These are phyloP conservation scores for Kazachstania martiniae DNA, from an alignment of 805 yeast species.

Conservation along the genomic window DNA sequence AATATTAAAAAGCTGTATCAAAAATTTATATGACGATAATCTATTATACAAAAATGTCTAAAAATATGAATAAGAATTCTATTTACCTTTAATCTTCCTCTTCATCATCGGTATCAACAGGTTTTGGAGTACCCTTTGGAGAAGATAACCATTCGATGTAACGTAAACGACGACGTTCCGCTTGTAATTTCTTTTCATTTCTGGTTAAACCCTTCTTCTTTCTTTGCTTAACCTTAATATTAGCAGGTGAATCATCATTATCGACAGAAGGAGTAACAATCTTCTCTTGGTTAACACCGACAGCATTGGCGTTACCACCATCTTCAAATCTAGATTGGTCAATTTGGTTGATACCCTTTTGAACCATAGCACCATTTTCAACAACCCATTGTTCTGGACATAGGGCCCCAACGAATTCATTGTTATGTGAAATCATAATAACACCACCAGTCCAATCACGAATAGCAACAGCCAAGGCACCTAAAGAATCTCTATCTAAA, in stretches of 20 bases:
- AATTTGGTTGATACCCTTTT: slow-evolving; percentile 67
- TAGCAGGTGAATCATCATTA: slow-evolving; percentile 88
- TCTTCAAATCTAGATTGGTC: slow-evolving; percentile 79
- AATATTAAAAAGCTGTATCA: too few species aligned
- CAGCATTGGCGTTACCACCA: slow-evolving; percentile 43
- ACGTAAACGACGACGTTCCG: slow-evolving; percentile 87
- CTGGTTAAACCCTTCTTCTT: slow-evolving; percentile 98
- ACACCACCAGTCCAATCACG: slow-evolving; percentile 99
- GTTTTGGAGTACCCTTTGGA: slow-evolving; percentile 97
- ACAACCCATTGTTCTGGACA: slow-evolving; percentile 99
- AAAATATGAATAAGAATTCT: too few species aligned
- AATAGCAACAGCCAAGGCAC: slow-evolving; percentile 94
- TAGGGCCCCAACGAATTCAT: slow-evolving; percentile 91
- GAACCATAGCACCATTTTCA: slow-evolving; percentile 81
- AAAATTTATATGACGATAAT: too few species aligned
- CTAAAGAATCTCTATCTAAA: slow-evolving; percentile 94
- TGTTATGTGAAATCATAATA: slow-evolving; percentile 95
- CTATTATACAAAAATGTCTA: too few species aligned
- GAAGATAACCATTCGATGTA: slow-evolving; percentile 89
- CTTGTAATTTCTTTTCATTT: slow-evolving; percentile 86
- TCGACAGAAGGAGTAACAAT: slow-evolving; percentile 34
- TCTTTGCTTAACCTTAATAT: slow-evolving; percentile 83
- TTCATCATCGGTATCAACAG: slow-evolving; percentile 89
- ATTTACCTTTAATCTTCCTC: slow-evolving; percentile 15
- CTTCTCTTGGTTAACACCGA: slow-evolving; percentile 38